Percentiles rank a stretch among this genome's conserved stretches.
phyloP scores from a whole-genome alignment of 2,329 filamentous ascomycete genomes.

The Orbilia ellipsospora region DNA sequence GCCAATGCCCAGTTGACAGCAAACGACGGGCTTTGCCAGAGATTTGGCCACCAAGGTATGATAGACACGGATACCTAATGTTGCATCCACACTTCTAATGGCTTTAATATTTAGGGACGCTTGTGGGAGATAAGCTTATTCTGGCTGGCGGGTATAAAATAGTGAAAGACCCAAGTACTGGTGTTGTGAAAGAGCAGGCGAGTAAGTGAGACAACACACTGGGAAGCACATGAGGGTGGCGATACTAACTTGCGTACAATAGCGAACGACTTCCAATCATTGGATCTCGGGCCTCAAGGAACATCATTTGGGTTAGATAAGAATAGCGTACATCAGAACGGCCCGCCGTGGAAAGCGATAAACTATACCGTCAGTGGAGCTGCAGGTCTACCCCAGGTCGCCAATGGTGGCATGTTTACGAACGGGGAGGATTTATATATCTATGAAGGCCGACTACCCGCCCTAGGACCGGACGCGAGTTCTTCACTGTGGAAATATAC shows the following conservation, averaged over 20 bases:
- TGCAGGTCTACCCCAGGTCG: constrained; percentile 42
- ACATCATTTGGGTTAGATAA: constrained; percentile 21
- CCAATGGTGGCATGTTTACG: constrained; percentile 47
- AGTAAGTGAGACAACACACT: constrained; percentile 47
- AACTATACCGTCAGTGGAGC: constrained; percentile 50
- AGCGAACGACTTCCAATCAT: constrained; percentile 53
- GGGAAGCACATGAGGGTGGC: background rate
- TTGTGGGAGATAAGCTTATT: constrained; percentile 45
- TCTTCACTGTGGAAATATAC: constrained; percentile 53
- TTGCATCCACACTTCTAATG: background rate
- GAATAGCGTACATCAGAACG: background rate
- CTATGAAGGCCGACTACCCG: constrained; percentile 48
- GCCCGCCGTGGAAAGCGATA: constrained; percentile 45
- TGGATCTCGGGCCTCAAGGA: constrained; percentile 40
- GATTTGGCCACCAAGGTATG: constrained; percentile 50
- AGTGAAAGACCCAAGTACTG: constrained; percentile 32
- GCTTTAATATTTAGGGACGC: constrained; percentile 19
- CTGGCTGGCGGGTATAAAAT: constrained; percentile 43
- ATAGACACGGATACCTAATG: background rate
- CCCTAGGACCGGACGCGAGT: constrained; percentile 40
- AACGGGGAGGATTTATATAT: constrained; percentile 46
- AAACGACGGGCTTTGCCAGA: constrained; percentile 46
- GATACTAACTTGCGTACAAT: constrained; percentile 7
- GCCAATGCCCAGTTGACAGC: constrained; percentile 35
- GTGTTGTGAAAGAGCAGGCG: constrained; percentile 26